Conservation (phyloP, 257 asterid species). For the Salvia hispanica region DNA sequence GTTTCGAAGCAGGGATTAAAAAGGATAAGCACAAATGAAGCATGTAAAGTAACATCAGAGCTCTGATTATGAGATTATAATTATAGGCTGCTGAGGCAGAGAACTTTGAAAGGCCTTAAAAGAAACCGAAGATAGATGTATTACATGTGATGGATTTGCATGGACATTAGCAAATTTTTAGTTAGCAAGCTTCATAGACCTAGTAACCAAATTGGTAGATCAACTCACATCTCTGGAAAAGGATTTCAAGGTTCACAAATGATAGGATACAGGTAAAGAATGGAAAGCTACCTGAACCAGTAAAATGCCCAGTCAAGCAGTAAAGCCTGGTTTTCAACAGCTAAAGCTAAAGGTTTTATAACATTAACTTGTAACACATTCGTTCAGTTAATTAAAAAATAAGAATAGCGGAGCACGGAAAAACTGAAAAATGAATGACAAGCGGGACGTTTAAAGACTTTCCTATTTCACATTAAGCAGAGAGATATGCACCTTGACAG, state of each 20-base stretch:
- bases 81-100: background rate
- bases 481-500: constrained; percentile 63
- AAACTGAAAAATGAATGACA: background rate
- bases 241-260: too few species aligned
- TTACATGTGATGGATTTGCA: background rate
- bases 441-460: background rate
- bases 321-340: too few species aligned
- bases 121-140: background rate
- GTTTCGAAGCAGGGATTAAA: constrained; percentile 6
- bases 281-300: too few species aligned
- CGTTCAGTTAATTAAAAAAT: too few species aligned
- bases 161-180: constrained; percentile 3
- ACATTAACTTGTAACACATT: too few species aligned
- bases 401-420: background rate
- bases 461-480: constrained; percentile 9
- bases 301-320: too few species aligned
- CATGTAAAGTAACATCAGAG: background rate
- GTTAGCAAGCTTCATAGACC: background rate
- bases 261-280: too few species aligned
- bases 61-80: background rate
- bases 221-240: too few species aligned
- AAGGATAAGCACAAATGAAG: constrained; percentile 3
- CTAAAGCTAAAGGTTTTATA: too few species aligned
- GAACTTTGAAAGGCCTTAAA: background rate
- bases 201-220: background rate